Base-by-base conservation (phyloP, 306 rosid species). In the Acacia acuminata region DNA sequence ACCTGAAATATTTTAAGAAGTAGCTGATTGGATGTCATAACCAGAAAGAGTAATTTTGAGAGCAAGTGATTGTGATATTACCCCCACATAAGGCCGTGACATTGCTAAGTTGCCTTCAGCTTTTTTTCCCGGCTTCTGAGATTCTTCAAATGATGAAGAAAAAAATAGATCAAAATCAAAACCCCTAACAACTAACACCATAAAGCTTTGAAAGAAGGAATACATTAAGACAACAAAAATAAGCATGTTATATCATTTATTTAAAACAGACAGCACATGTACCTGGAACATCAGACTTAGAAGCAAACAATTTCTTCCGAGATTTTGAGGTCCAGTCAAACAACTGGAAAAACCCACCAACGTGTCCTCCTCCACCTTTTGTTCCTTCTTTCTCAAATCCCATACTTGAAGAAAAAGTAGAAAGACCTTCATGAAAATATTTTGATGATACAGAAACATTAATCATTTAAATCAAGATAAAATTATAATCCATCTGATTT, bases 321-420 rank as follows among this genome's bases (percentile, higher is more conserved):
- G 98, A 91, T 85, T 96, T 96, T 45, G 98, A 83, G 58, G 82
- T 92, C 98, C 99, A 96, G 82, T 96, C 98, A 78, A 96, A 96
- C 85, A 96, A 84, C 50, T 96, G 97, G 75, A 96, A 90, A 80
- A 96, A 92, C 44, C 97, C 90, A 64, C 98, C 97, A 47, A 82
- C 94, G 74, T 93, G 87, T 71, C 94, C 86, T 67, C 89, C 88
- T 74, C 93, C 94, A 82, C 77, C 78, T 88, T 81, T 93, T 11
- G 79, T 79, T 84, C 92, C 91, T 64, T 93, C 97, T 82, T 79
- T 93, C 85, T 92, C 97, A 74, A 83, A 81, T 74, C 98, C 98
- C 99, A 95, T 95, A 81, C 87, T 87, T 44, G 70, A 88, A 55
- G 83, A 77, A 82, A 82, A 84, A 87, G 63, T 65, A 78, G 71